phyloP scores from a whole-genome alignment of 163 green algal genomes.

The Scenedesmus sp. region DNA sequence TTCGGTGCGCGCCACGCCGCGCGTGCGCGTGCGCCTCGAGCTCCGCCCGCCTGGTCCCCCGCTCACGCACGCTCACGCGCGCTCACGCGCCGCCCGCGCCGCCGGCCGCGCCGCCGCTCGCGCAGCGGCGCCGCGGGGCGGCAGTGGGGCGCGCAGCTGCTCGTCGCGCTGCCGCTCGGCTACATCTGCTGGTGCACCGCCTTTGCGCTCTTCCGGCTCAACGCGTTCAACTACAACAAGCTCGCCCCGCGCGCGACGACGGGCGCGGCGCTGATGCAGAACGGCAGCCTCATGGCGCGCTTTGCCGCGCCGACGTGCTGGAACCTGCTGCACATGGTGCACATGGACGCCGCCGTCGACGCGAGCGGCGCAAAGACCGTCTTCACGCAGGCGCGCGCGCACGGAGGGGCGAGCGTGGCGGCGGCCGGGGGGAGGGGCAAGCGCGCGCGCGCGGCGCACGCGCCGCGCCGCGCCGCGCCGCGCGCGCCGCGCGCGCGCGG shows the following conservation, averaged over 20 bases:
- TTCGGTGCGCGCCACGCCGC: constrained; percentile 2
- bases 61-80: too few relatives aligned
- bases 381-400: constrained; percentile 50
- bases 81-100: too few relatives aligned
- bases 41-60: too few relatives aligned
- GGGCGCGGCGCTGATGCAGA: constrained; percentile 69
- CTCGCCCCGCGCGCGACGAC: constrained; percentile 55
- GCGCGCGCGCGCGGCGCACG: too few relatives aligned
- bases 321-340: constrained; percentile 75
- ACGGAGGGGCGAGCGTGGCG: too few relatives aligned
- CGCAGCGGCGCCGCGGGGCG: constrained; percentile 14
- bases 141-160: constrained; percentile 54
- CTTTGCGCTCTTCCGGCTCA: constrained; percentile 66
- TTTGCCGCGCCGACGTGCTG: constrained; percentile 72
- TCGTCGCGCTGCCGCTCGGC: constrained; percentile 47
- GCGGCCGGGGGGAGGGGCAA: too few relatives aligned
- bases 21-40: too few relatives aligned
- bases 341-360: constrained; percentile 48
- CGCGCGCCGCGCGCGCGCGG: too few relatives aligned
- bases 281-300: constrained; percentile 65
- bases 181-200: constrained; percentile 71
- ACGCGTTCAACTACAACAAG: constrained; percentile 77
- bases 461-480: too few relatives aligned
- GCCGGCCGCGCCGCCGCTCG: too few relatives aligned
- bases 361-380: constrained; percentile 51